Conservation (phyloP, 2,329 filamentous ascomycete species). For the Blastomyces percursus region DNA sequence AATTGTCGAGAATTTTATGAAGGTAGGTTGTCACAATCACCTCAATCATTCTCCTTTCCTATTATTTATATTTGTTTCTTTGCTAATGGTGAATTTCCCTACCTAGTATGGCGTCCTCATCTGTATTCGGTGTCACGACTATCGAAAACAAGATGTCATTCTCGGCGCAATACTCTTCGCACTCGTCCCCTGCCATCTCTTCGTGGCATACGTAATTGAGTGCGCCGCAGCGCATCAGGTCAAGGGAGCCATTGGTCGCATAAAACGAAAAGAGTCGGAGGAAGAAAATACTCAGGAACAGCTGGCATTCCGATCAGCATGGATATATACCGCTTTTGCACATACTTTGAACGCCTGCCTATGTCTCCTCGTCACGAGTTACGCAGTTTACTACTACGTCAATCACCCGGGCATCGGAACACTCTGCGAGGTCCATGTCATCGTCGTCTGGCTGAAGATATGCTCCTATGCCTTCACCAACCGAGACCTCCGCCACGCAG, state of each 20-base stretch:
- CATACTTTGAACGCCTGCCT: conserved; percentile 76
- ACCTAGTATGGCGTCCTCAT: conserved; percentile 87
- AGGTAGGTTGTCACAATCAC: conserved; percentile 42
- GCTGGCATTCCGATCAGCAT: conserved; percentile 58
- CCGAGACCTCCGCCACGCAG: conserved; percentile 82
- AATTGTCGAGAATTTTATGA: conserved; percentile 94
- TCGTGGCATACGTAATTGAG: conserved; percentile 85
- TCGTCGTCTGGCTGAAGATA: conserved; percentile 93
- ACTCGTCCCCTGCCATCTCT: conserved; percentile 79
- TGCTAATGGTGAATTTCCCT: background rate
- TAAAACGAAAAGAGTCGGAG: conserved; percentile 43
- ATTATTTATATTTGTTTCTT: background rate
- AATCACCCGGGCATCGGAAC: conserved; percentile 91
- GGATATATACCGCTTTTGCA: conserved; percentile 67
- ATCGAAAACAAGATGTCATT: conserved; percentile 63
- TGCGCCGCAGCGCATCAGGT: conserved; percentile 70
- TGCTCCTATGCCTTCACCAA: conserved; percentile 96
- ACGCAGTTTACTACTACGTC: conserved; percentile 80
- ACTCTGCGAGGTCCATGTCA: conserved; percentile 76
- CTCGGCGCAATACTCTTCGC: conserved; percentile 71
- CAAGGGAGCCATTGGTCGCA: conserved; percentile 51
- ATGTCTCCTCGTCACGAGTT: conserved; percentile 68
- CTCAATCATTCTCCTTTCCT: background rate
- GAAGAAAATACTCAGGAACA: conserved; percentile 50
- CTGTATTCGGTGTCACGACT: conserved; percentile 81